Percentiles rank a stretch among this genome's conserved stretches.
Conservation (phyloP, 2,329 filamentous ascomycete species). For the Penicillium capsulatum region DNA sequence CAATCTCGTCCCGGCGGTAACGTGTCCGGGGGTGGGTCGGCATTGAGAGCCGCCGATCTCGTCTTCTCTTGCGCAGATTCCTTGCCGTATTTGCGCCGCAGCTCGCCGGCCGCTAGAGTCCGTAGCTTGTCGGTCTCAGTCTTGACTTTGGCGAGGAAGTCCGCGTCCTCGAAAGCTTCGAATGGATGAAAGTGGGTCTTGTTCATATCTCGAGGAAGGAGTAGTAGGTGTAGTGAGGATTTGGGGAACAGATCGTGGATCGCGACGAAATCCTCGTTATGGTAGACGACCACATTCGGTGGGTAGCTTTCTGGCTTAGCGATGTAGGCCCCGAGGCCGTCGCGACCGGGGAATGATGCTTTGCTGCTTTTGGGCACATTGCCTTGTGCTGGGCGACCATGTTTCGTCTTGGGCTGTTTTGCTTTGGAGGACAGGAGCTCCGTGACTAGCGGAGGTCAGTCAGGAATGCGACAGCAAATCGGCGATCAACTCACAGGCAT, state of each 20-base stretch:
- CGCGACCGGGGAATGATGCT: conserved; percentile 43
- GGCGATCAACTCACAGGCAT: conserved; percentile 32
- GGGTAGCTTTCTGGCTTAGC: conserved; percentile 58
- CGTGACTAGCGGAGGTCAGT: conserved; percentile 45
- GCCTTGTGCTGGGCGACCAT: conserved; percentile 15
- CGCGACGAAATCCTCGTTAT: conserved; percentile 65
- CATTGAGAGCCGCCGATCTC: conserved; percentile 63
- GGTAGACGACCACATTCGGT: conserved; percentile 58
- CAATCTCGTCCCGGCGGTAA: conserved; percentile 75
- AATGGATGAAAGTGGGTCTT: conserved; percentile 68
- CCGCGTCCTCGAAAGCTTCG: conserved; percentile 65
- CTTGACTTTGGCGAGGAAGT: conserved; percentile 63
- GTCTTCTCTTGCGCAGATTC: conserved; percentile 60
- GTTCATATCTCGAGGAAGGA: conserved; percentile 68
- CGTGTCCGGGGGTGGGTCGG: conserved; percentile 44
- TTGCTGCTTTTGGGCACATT: conserved; percentile 14
- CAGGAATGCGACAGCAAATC: no score
- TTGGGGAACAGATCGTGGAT: conserved; percentile 87
- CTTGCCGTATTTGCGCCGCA: conserved; percentile 64
- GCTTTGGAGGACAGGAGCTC: conserved; percentile 53
- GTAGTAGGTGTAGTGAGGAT: conserved; percentile 74
- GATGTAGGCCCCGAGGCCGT: conserved; percentile 66
- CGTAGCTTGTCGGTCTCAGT: conserved; percentile 60
- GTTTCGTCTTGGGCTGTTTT: conserved; percentile 34
- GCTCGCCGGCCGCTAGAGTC: conserved; percentile 65